Percentiles rank a stretch among this genome's conserved stretches.
Conservation (phyloP, 1,284 basidiomycete species). For the Heliocybe sulcata region DNA sequence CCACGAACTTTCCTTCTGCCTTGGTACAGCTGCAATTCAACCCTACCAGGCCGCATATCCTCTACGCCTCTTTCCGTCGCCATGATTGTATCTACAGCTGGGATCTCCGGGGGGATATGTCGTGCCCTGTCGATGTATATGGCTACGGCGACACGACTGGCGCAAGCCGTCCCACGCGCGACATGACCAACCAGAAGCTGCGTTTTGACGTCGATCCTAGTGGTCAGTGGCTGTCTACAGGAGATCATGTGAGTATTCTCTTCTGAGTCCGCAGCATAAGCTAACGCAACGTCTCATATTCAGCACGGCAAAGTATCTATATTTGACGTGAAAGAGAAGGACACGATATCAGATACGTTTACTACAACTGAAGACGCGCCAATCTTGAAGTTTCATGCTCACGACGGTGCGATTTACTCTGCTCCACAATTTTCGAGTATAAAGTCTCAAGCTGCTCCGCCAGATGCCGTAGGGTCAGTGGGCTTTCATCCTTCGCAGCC, state of each 20-base stretch:
- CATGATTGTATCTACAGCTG: conserved; percentile 62
- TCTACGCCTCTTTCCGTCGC: conserved; percentile 77
- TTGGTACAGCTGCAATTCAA: conserved; percentile 69
- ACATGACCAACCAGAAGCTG: conserved; percentile 67
- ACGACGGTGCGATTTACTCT: conserved; percentile 30
- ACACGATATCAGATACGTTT: conserved; percentile 1
- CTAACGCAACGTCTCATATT: neutral
- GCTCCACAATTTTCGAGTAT: neutral
- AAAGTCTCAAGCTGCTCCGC: neutral
- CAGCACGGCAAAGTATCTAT: conserved; percentile 31
- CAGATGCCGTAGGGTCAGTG: conserved; percentile 58
- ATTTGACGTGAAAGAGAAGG: conserved; percentile 29
- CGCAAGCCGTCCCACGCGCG: conserved; percentile 8
- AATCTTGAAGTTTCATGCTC: conserved; percentile 29
- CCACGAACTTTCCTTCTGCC: neutral
- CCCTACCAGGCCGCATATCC: conserved; percentile 57
- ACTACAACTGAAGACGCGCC: conserved; percentile 12
- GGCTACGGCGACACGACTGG: conserved; percentile 12
- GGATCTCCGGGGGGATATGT: conserved; percentile 68
- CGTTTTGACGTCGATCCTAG: conserved; percentile 72
- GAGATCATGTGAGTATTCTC: conserved; percentile 54
- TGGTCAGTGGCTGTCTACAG: conserved; percentile 63
- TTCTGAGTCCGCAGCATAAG: neutral
- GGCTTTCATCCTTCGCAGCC: conserved; percentile 54
- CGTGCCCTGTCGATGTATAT: conserved; percentile 37